Base-by-base conservation (phyloP, 257 asterid species). In the Capsicum chinense region DNA sequence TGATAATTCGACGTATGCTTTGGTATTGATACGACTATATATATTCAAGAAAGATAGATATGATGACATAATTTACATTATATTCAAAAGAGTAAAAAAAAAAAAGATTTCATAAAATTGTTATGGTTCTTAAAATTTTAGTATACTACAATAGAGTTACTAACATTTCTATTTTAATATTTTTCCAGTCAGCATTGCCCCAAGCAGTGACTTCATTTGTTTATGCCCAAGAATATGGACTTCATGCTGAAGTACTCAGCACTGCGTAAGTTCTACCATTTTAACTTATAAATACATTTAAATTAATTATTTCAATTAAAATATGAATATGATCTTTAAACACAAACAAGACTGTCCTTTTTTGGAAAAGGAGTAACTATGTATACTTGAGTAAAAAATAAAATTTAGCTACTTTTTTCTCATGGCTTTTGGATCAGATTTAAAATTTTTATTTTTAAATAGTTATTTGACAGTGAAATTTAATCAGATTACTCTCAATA, bases 161-260 rank as follows among this genome's bases (percentile, higher is more conserved):
- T 58, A 79, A 79, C 42, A 12, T 17, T 17, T 59, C 1, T 11
- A 48, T 16, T 60, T 79, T 10, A 8, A 8, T 42, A 0, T 8
- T 79, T 60, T 79, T 16, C 37, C 50, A 87, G 90, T 63, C 90
- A 3, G 90, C 90, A 56, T 56, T 87, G 70, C 90, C 90, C 6
- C 90, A 87, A 62, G 60, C 86, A 15, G 54, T 87, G 35, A 81
- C 90, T 2, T 83, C 90, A 5, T 87, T 87, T 12, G 73, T 87
- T 15, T 87, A 21, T 35, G 90, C 90, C 11, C 64, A 87, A 69
- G 90, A 87, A 64, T 87, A 85, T 56, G 90, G 60, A 52, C 81
- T 87, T 9, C 90, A 87, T 62, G 83, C 90, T 2, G 68, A 83
- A 3, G 88, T 87, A 63, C 82, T 87, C 37, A 85, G 90, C 63